Conservation (phyloP, 2,329 filamentous ascomycete genomes). For the Orbilia quercus region DNA sequence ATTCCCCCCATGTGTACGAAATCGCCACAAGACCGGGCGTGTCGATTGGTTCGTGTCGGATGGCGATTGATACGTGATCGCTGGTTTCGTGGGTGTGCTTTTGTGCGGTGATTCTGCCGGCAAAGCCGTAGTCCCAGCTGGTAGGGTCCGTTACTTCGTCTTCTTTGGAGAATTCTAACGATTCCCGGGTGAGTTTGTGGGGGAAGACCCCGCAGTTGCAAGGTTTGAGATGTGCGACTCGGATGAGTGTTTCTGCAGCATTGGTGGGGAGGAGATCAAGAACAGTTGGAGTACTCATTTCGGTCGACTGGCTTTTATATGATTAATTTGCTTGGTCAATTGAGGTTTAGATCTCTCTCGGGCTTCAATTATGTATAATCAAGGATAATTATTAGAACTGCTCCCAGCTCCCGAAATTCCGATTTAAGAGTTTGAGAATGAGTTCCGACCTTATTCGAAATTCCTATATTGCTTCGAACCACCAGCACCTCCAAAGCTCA, state of each 20-base stretch:
- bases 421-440: too few relatives aligned
- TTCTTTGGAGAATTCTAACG: background rate
- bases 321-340: too few relatives aligned
- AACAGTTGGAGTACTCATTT: background rate
- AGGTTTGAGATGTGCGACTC: background rate
- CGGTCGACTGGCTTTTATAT: too few relatives aligned
- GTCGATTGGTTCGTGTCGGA: background rate
- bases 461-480: too few relatives aligned
- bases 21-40: slow-evolving; percentile 3
- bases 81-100: slow-evolving; percentile 2
- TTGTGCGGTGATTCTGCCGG: background rate
- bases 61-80: background rate
- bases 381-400: too few relatives aligned
- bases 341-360: too few relatives aligned
- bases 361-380: too few relatives aligned
- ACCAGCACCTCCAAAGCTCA: too few relatives aligned
- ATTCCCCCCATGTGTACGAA: slow-evolving; percentile 19
- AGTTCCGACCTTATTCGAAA: too few relatives aligned
- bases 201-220: slow-evolving; percentile 8
- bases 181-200: slow-evolving; percentile 11
- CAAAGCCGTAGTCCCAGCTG: background rate
- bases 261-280: background rate
- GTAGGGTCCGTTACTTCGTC: background rate
- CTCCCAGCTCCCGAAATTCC: too few relatives aligned
- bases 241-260: background rate